Percentiles rank a stretch among this genome's conserved stretches.
Evolutionary conservation across 306 rosid genomes (phyloP).

Genomic region (Sechiopsis laciniata): DNA sequence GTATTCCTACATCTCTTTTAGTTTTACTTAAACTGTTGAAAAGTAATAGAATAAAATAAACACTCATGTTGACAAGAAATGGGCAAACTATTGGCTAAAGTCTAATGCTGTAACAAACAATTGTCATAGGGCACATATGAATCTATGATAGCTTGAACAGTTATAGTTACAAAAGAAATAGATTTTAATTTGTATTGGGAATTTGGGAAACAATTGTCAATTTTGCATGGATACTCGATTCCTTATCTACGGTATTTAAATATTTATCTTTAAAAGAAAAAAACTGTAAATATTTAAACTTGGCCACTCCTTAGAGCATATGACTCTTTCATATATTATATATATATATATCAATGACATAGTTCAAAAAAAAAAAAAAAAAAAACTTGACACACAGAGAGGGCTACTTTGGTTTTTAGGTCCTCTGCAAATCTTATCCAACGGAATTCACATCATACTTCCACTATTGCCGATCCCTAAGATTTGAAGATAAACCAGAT

Average conservation of each 20-base stretch:
- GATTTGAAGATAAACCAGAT: slow-evolving; percentile 97
- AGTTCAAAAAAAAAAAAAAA: too few species aligned
- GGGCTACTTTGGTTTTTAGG: slow-evolving; percentile 30
- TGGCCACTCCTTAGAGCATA: too few species aligned
- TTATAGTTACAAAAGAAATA: background rate
- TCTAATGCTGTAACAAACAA: background rate
- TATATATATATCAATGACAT: too few species aligned
- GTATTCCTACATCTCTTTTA: slow-evolving; percentile 41
- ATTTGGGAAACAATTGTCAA: background rate
- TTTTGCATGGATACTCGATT: background rate
- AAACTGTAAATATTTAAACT: too few species aligned
- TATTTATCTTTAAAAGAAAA: too few species aligned
- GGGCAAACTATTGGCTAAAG: too few species aligned
- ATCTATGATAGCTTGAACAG: background rate
- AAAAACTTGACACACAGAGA: background rate
- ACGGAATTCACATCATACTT: slow-evolving; percentile 86
- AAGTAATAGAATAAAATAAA: background rate
- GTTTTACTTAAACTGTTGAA: slow-evolving; percentile 18
- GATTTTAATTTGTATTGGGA: background rate
- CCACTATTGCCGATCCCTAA: slow-evolving; percentile 82
- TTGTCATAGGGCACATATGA: background rate
- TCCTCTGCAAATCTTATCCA: slow-evolving; percentile 78
- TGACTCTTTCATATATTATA: too few species aligned
- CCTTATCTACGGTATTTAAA: background rate
- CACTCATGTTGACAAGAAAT: background rate